Base-by-base conservation (phyloP, 176 grass and related monocot genomes). In the Aegilops sharonensis region DNA sequence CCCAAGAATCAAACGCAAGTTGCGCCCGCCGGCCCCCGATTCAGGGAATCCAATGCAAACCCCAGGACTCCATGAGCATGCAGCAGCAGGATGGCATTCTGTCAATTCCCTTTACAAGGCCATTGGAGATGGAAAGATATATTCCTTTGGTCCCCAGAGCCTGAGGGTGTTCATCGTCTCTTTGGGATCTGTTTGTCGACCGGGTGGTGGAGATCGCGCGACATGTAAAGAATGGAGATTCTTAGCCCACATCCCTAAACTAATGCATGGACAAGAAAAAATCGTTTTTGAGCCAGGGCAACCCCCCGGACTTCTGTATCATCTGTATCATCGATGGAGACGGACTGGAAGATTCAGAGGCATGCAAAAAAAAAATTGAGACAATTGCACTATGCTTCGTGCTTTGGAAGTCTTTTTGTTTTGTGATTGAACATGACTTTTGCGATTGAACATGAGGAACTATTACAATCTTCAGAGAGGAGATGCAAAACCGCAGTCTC, bases 91-190 rank as follows among this genome's bases (percentile, higher is more conserved):
- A 77, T 63, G 77, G 30, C 64, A 76, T 78, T 72, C 39, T 32
- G 70, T 85, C 81, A 72, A 88, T 91, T 88, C 69, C 23, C 77
- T 91, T 91, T 91, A 77, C 89, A 91, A 86, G 52, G 73, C 75
- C 81, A 85, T 88, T 85, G 85, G 89, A 91, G 85, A 88, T 85
- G 85, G 25, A 71, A 57, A 88, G 62, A 88, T 91, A 85, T 88
- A 91, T 91, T 88, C 89, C 63, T 71, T 54, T 11, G 85, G 89
- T 76, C 81, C 85, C 60, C 17, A 64, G 37, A 59, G 18, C 54
- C 17, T 0, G 54, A 17, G 37, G 20, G 52, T 40, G 31, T 66
- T 70, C 82, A 71, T 82, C 13, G 39, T 18, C 52, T 77, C 85
- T 72, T 91, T 42, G 40, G 89, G 77, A 91, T 91, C 81, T 85